Conservation (phyloP, 345 rosid genomes). For the Fremontodendron californicum region DNA sequence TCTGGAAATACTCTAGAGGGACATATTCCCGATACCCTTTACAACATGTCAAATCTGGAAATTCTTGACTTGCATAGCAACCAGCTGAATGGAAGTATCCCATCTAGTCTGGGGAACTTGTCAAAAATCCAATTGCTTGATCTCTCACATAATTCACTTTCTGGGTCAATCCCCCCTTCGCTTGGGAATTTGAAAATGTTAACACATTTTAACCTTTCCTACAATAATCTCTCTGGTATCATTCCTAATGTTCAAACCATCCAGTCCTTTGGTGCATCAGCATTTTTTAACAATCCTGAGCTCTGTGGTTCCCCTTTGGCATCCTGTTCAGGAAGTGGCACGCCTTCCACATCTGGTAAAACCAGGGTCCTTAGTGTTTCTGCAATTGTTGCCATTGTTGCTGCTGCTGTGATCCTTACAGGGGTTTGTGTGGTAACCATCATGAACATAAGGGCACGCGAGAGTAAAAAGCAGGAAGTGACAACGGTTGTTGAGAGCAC, state of each 20-base stretch:
- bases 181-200: constrained; percentile 53
- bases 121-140: constrained; percentile 54
- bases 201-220: constrained; percentile 61
- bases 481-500: constrained; percentile 65
- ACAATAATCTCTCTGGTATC: constrained; percentile 68
- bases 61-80: constrained; percentile 71
- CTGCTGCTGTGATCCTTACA: constrained; percentile 72
- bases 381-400: constrained; percentile 76
- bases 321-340: constrained; percentile 47
- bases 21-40: constrained; percentile 53
- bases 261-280: constrained; percentile 59
- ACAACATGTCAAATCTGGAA: constrained; percentile 67
- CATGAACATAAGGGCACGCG: constrained; percentile 77
- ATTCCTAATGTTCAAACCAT: constrained; percentile 50
- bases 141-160: constrained; percentile 64
- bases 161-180: constrained; percentile 68
- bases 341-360: constrained; percentile 27
- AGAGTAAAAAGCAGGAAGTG: constrained; percentile 44
- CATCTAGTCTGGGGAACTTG: constrained; percentile 52
- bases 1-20: constrained; percentile 73
- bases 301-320: constrained; percentile 80
- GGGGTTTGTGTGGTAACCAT: constrained; percentile 77
- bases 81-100: constrained; percentile 65
- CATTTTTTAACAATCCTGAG: constrained; percentile 64
- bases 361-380: constrained; percentile 62